These are phyloP conservation scores for Rosa hybrid DNA, from an alignment of 331 rosid species.

Conservation along the genomic window DNA sequence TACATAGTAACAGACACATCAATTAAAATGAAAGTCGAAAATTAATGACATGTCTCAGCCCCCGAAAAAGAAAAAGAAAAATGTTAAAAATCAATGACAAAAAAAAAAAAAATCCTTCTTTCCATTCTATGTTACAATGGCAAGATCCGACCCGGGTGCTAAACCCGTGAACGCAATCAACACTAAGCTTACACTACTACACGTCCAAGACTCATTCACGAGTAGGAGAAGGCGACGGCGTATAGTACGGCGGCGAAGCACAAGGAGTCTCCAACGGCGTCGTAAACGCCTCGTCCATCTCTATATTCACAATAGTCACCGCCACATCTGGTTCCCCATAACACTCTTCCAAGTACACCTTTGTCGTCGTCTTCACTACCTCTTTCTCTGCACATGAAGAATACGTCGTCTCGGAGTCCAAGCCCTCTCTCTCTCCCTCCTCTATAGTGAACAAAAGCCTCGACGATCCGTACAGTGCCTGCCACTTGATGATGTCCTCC, in stretches of 20 bases:
- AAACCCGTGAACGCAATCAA: background rate
- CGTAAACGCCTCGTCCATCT: conserved; percentile 30
- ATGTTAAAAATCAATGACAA: background rate
- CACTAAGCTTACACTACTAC: background rate
- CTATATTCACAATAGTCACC: conserved; percentile 27
- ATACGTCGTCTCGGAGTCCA: conserved; percentile 49
- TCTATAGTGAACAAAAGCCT: conserved; percentile 72
- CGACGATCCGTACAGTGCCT: conserved; percentile 46
- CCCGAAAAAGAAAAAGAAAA: background rate
- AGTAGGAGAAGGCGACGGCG: conserved; percentile 70
- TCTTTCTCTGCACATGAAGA: conserved; percentile 30
- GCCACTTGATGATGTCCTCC: conserved; percentile 57
- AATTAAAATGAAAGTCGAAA: background rate
- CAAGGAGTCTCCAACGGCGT: conserved; percentile 81
- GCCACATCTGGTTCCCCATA: conserved; percentile 22
- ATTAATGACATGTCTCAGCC: background rate
- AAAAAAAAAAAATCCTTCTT: background rate
- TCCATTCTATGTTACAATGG: background rate
- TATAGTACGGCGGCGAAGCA: conserved; percentile 69
- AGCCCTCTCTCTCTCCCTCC: conserved; percentile 65
- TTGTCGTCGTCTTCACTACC: conserved; percentile 15
- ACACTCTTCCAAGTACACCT: background rate
- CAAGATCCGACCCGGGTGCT: background rate
- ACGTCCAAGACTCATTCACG: conserved; percentile 25
- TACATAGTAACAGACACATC: background rate